Evolutionary conservation across 2,329 filamentous ascomycete genomes (phyloP), one percentile per base, ranked within the genome.

Genomic region (Macrophomina tecta): DNA sequence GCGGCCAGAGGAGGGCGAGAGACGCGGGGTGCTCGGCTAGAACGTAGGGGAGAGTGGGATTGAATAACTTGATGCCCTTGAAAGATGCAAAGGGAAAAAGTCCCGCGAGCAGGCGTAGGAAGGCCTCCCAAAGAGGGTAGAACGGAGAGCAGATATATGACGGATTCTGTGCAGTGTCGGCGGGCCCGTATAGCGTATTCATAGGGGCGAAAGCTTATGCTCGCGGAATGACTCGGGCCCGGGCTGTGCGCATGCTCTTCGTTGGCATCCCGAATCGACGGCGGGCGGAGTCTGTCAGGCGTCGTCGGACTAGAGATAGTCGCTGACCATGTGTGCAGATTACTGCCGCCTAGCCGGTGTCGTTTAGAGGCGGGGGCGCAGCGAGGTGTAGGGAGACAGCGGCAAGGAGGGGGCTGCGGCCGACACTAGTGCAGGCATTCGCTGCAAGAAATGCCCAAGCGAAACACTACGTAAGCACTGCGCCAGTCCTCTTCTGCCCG

Each of bases 131-230:
- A 49, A 62, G 58, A 30, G 58, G 58, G 58, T 23, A 62, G 45
- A 30, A 49, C 12, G 45, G 16, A 49, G 45, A 9, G 14, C n/a
- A 60, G 23, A 49, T 49, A 49, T 62, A 62, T 30, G 42, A 30
- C 42, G 58, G 5, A 8, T 28, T 62, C 30, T 32, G 12, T n/a
- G 16, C 5, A 12, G 40, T 9, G 23, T 32, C 23, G 28, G 55
- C 7, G 38, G 11, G 11, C 11, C 14, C 55, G 55, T 46, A 60
- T 60, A 23, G 53, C 53, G 53, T 34, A 34, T 38, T 30, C 58
- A 36, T 49, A 62, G 58, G 58, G 58, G 58, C 58, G 77, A 38
- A 84, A 79, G 18, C 55, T 58, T 45, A 45, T 12, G 23, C 12
- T 45, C 38, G 18, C 18, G 8, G 12, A 30, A 32, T 45, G 55